A percentile compares a stretch with the other conserved stretches of the same genome.
Conservation (phyloP, 345 rosid species). For the Eucalyptus marginata region DNA sequence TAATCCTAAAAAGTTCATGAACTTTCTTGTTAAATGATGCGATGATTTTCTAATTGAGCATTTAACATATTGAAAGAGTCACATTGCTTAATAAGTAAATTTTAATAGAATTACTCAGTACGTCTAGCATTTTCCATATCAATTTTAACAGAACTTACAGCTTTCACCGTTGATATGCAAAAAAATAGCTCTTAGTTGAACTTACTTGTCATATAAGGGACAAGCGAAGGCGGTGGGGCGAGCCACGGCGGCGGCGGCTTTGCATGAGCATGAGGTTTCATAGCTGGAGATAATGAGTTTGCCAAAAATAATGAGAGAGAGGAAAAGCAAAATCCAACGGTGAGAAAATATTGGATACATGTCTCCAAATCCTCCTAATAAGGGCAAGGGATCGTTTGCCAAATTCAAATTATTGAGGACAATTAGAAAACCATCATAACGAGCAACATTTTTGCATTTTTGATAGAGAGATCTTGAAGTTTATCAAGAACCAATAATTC, state of each 20-base stretch:
- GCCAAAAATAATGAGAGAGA: neutral
- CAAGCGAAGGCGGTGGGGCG: neutral
- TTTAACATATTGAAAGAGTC: neutral
- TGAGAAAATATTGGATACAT: neutral
- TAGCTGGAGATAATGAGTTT: neutral
- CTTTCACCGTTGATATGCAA: neutral
- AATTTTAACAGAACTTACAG: neutral
- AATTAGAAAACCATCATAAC: no score
- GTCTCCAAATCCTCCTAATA: neutral
- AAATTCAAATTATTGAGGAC: no score
- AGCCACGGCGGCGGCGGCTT: neutral
- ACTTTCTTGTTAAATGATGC: neutral
- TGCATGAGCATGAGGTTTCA: neutral
- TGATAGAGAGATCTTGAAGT: no score
- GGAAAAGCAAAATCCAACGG: neutral
- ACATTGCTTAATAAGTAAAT: neutral
- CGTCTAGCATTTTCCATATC: neutral
- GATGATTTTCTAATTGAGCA: neutral
- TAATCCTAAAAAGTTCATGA: neutral
- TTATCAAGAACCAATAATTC: neutral
- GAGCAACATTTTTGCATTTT: no score
- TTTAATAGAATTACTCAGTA: neutral
- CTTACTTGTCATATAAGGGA: neutral
- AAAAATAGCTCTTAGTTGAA: neutral
- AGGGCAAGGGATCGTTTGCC: neutral